Evolutionary conservation across 345 rosid species (phyloP).

Genomic region (Salix viminalis): DNA sequence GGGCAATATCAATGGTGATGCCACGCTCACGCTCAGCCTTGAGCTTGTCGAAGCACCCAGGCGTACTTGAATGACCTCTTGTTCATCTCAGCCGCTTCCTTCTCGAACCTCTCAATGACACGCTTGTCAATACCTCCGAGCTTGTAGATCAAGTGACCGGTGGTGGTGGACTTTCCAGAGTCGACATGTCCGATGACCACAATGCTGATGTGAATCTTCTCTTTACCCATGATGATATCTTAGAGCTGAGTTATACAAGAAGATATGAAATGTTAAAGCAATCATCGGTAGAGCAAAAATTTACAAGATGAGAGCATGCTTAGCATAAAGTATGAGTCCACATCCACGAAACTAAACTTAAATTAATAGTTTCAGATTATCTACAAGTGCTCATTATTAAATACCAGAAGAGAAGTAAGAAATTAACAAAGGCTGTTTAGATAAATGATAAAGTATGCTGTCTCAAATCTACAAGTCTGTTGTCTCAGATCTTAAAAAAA

Average conservation of each 20-base stretch:
- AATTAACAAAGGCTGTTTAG: no score
- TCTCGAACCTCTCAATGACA: slow-evolving; percentile 78
- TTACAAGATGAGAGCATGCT: no score
- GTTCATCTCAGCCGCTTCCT: slow-evolving; percentile 92
- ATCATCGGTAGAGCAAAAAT: no score
- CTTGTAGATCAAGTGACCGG: slow-evolving; percentile 79
- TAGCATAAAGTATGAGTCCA: no score
- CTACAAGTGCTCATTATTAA: background rate
- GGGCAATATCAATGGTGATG: slow-evolving; percentile 76
- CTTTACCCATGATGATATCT: slow-evolving; percentile 54
- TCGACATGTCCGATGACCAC: slow-evolving; percentile 91
- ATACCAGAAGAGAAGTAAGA: background rate
- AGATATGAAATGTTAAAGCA: background rate
- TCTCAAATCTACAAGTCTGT: background rate
- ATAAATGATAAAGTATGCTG: no score
- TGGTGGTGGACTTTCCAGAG: slow-evolving; percentile 80
- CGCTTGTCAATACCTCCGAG: slow-evolving; percentile 85
- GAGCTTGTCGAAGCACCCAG: slow-evolving; percentile 81
- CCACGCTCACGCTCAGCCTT: slow-evolving; percentile 89
- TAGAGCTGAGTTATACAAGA: background rate
- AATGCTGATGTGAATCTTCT: slow-evolving; percentile 70
- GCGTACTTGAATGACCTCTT: slow-evolving; percentile 86
- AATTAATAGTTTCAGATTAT: no score
- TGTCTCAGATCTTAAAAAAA: background rate
- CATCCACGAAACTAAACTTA: no score